These are phyloP conservation scores for Scortechinia acanthostroma DNA, from an alignment of 2,329 filamentous ascomycete genomes.

Conservation along the genomic window DNA sequence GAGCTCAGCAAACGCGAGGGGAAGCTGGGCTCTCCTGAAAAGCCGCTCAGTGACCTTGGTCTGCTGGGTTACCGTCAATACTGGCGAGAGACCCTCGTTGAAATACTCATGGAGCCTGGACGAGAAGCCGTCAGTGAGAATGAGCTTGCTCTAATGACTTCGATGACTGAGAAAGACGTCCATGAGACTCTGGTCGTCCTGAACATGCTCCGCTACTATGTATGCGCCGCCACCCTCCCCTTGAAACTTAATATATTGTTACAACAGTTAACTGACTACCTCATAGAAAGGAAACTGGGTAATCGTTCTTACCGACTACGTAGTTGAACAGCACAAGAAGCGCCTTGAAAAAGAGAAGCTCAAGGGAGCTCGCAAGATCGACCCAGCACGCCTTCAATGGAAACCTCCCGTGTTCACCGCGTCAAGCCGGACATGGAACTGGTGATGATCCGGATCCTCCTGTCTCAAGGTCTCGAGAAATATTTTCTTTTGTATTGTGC, in stretches of 20 bases:
- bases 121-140: constrained; percentile 67
- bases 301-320: constrained; percentile 72
- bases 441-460: not conserved
- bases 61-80: constrained; percentile 92
- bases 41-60: constrained; percentile 88
- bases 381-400: constrained; percentile 78
- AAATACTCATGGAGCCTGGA: constrained; percentile 70
- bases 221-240: constrained; percentile 39
- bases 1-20: constrained; percentile 91
- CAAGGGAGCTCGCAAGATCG: constrained; percentile 72
- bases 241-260: too few species aligned
- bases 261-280: not conserved
- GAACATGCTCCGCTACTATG: constrained; percentile 92
- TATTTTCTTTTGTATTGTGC: not conserved
- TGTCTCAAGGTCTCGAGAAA: too few species aligned
- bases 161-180: constrained; percentile 97
- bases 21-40: constrained; percentile 92
- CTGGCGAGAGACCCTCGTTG: constrained; percentile 92
- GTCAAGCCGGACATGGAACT: constrained; percentile 39
- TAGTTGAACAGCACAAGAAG: constrained; percentile 76
- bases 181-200: constrained; percentile 88
- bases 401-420: constrained; percentile 93
- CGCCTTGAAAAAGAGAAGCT: constrained; percentile 73
- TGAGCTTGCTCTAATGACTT: constrained; percentile 74
- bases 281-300: constrained; percentile 3